Conservation (phyloP, 345 rosid genomes). For the Erysimum cheiranthoides region DNA sequence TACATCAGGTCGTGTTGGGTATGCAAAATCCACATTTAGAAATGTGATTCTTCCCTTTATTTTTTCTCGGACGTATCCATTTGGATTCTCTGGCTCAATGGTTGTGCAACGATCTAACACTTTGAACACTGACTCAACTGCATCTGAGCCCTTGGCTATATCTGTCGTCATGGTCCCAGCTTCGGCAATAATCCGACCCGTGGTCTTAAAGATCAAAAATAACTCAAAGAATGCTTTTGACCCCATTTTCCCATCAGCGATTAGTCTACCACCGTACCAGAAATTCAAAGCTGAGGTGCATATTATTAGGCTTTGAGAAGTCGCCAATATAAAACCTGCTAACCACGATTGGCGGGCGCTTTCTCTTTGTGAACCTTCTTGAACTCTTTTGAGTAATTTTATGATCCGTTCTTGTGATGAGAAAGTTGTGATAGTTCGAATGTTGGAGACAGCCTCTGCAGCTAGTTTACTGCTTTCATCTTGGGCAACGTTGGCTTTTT, state of each 20-base stretch:
- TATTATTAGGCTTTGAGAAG: conserved; percentile 49
- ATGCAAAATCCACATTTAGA: too few relatives aligned
- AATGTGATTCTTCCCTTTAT: too few relatives aligned
- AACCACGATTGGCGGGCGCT: conserved; percentile 58
- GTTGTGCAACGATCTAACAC: too few relatives aligned
- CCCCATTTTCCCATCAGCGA: conserved; percentile 50
- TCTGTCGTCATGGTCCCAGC: conserved; percentile 75
- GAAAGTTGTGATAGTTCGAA: conserved; percentile 66
- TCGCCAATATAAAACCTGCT: conserved; percentile 60
- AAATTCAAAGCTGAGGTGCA: conserved; percentile 52
- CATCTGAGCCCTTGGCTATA: conserved; percentile 56
- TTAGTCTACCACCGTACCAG: conserved; percentile 73
- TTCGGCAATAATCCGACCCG: conserved; percentile 60
- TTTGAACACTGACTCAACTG: conserved; percentile 45
- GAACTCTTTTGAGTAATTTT: conserved; percentile 39
- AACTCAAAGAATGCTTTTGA: conserved; percentile 55
- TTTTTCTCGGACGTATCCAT: too few relatives aligned
- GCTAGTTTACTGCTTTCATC: conserved; percentile 34
- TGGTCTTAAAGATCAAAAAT: conserved; percentile 59
- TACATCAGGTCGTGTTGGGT: too few relatives aligned
- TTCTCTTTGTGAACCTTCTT: conserved; percentile 15
- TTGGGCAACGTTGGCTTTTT: conserved; percentile 55
- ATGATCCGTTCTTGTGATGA: conserved; percentile 65
- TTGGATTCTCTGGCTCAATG: too few relatives aligned
- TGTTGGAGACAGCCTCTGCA: conserved; percentile 62